These are phyloP conservation scores for Petunia axillaris DNA, from an alignment of 257 asterid species.

Conservation along the genomic window DNA sequence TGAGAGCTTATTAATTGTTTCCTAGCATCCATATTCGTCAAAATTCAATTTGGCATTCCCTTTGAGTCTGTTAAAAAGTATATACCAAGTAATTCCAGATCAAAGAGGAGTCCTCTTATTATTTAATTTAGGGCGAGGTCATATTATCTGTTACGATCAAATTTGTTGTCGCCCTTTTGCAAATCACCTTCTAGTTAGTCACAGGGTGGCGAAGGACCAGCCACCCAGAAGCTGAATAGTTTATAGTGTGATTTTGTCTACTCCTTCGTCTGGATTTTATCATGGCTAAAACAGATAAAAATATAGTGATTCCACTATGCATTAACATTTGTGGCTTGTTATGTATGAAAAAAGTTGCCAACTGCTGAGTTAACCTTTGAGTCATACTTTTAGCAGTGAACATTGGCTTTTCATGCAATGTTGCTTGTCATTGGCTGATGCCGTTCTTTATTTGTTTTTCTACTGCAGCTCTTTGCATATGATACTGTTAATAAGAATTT, in stretches of 20 bases:
- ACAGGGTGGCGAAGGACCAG: not conserved
- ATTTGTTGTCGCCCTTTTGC: not conserved
- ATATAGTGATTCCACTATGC: not conserved
- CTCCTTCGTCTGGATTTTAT: not conserved
- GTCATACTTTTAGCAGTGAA: constrained; percentile 1
- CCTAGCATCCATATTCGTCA: no score
- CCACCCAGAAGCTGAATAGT: not conserved
- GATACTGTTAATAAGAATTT: constrained; percentile 87
- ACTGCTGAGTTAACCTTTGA: not conserved
- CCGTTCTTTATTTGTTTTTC: not conserved
- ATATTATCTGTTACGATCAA: no score
- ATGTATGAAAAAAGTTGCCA: not conserved
- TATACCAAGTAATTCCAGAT: no score
- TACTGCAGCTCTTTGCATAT: constrained; percentile 72
- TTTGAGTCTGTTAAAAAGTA: no score
- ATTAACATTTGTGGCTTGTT: not conserved
- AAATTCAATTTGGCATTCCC: no score
- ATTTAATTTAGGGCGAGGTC: no score
- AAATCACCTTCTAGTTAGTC: not conserved
- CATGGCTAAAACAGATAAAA: not conserved
- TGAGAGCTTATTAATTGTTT: no score
- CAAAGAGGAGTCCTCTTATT: no score
- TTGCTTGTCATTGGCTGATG: constrained; percentile 5
- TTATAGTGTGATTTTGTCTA: not conserved
- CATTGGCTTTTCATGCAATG: not conserved